These are phyloP conservation scores for Scytalidium lignicola DNA, from an alignment of 2,329 filamentous ascomycete species.

Conservation along the genomic window DNA sequence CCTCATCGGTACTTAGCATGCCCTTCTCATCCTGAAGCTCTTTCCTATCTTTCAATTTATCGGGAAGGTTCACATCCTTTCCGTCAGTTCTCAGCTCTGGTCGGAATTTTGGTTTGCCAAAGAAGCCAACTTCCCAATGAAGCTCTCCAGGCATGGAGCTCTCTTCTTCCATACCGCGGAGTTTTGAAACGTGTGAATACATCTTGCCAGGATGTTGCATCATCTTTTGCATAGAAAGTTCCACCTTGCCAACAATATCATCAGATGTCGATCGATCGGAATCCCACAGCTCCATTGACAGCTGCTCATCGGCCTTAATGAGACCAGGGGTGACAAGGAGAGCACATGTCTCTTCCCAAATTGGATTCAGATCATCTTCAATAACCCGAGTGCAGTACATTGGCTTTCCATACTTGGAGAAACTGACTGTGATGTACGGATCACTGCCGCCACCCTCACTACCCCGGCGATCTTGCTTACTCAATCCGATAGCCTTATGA, in stretches of 20 bases:
- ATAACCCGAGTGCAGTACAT: constrained; percentile 98
- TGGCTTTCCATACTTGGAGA: constrained; percentile 94
- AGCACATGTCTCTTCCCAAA: constrained; percentile 85
- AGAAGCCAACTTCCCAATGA: constrained; percentile 95
- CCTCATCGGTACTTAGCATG: constrained; percentile 62
- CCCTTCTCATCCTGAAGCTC: constrained; percentile 88
- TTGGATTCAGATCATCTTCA: constrained; percentile 85
- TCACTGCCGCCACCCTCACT: constrained; percentile 85
- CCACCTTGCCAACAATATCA: constrained; percentile 91
- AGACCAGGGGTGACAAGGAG: constrained; percentile 83
- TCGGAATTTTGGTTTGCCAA: constrained; percentile 84
- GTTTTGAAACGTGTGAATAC: constrained; percentile 81
- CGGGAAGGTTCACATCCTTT: constrained; percentile 71
- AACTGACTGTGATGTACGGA: constrained; percentile 90
- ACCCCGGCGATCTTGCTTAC: constrained; percentile 83
- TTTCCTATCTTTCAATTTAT: constrained; percentile 65
- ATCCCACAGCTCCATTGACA: constrained; percentile 94
- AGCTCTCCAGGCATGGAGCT: constrained; percentile 89
- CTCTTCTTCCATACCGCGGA: constrained; percentile 76
- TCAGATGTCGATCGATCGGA: constrained; percentile 89
- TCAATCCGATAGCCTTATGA: constrained; percentile 78
- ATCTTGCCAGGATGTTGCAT: constrained; percentile 91
- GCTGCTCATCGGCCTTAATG: constrained; percentile 88
- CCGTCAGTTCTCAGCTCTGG: constrained; percentile 81
- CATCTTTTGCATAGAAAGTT: constrained; percentile 89